Conservation (phyloP, 345 rosid species). For the Eucalyptus decipiens region DNA sequence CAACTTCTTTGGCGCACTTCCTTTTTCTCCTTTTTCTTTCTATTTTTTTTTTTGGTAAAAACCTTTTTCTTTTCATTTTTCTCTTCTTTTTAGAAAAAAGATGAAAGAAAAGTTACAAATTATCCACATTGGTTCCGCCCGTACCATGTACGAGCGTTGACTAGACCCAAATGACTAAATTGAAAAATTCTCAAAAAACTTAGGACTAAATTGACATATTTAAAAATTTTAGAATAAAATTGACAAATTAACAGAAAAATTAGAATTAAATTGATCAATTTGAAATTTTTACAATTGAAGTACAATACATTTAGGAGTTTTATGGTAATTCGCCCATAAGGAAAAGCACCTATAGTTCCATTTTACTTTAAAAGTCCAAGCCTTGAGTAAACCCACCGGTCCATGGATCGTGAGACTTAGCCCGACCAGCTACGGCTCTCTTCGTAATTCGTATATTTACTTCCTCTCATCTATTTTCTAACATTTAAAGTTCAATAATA, state of each 20-base stretch:
- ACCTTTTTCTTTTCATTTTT: not conserved
- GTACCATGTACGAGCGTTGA: rapidly evolving
- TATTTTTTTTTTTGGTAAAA: no score
- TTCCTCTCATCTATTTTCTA: not conserved
- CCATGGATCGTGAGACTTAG: not conserved
- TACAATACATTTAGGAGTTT: not conserved
- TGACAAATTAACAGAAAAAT: rapidly evolving
- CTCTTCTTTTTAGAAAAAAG: not conserved
- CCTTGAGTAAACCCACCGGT: not conserved
- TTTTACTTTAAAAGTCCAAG: not conserved
- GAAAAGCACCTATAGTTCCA: not conserved
- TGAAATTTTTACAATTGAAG: not conserved
- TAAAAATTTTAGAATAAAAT: not conserved
- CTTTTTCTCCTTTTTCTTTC: not conserved
- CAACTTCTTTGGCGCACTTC: not conserved
- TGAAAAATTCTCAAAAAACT: rapidly evolving
- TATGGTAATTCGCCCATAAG: not conserved
- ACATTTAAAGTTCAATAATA: not conserved
- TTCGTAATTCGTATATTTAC: not conserved
- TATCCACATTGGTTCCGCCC: rapidly evolving
- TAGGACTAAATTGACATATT: not conserved
- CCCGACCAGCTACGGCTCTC: not conserved
- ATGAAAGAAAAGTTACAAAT: not conserved
- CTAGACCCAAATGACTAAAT: not conserved
- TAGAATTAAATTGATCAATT: not conserved